These are phyloP conservation scores for Rauvolfia tetraphylla DNA, from an alignment of 257 asterid species.

Conservation along the genomic window DNA sequence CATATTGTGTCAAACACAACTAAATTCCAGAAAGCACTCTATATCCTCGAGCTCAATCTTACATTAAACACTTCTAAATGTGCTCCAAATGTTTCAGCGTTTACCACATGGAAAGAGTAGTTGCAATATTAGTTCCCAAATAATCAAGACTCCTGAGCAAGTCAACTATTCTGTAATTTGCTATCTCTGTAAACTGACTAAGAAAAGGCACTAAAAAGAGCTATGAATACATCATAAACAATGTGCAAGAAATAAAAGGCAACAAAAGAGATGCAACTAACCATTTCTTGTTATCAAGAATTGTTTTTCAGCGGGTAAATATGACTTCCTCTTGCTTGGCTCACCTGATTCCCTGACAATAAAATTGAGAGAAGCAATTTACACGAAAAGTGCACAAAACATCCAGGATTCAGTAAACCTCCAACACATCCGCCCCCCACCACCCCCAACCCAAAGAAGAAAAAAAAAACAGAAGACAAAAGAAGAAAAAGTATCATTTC, in stretches of 20 bases:
- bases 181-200: slow-evolving; percentile 1
- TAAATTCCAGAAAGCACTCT: neutral
- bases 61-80: neutral
- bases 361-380: slow-evolving; percentile 1
- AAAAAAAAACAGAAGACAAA: too few species aligned
- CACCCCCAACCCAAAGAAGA: too few species aligned
- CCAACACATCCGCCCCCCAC: neutral
- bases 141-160: neutral
- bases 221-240: neutral
- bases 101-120: neutral
- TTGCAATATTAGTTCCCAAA: neutral
- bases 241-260: neutral
- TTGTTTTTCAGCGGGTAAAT: slow-evolving; percentile 86
- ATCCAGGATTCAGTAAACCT: neutral
- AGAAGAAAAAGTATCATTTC: neutral
- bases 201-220: neutral
- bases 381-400: neutral
- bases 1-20: neutral
- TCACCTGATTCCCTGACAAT: slow-evolving; percentile 90
- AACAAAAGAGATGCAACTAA: slow-evolving; percentile 21
- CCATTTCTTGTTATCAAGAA: slow-evolving; percentile 93
- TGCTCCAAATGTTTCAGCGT: neutral
- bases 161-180: neutral
- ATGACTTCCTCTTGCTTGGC: slow-evolving; percentile 92
- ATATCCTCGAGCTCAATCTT: neutral